Percentiles rank a stretch among this genome's conserved stretches.
Conservation (phyloP, 345 rosid genomes). For the Citrus medica region DNA sequence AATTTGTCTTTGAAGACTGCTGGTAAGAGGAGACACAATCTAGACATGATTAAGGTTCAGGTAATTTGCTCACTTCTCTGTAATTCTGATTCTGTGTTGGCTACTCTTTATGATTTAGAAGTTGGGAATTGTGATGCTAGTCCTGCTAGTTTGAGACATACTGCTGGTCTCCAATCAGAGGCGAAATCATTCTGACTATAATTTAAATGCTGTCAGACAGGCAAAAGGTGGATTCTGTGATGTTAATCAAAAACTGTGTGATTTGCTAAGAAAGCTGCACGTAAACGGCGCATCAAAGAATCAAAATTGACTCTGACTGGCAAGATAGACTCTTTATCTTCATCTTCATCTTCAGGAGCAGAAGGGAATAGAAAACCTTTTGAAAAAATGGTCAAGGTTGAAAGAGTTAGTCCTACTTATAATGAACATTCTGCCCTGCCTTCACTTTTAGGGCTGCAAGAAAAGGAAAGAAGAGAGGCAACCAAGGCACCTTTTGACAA, state of each 20-base stretch:
- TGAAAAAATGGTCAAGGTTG: slow-evolving; percentile 3
- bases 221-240: slow-evolving; percentile 18
- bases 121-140: background rate
- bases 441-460: slow-evolving; percentile 33
- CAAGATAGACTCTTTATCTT: background rate
- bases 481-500: slow-evolving; percentile 9
- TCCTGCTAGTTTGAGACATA: slow-evolving; percentile 1
- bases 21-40: slow-evolving; percentile 8
- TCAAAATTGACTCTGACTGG: slow-evolving; percentile 13
- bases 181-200: slow-evolving; percentile 16
- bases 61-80: slow-evolving; percentile 7
- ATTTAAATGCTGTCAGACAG: slow-evolving; percentile 7
- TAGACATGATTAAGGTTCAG: slow-evolving; percentile 15
- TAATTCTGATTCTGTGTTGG: background rate
- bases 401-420: slow-evolving; percentile 23
- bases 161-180: slow-evolving; percentile 9
- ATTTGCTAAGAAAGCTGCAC: slow-evolving; percentile 19
- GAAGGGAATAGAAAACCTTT: slow-evolving; percentile 25
- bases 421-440: slow-evolving; percentile 39
- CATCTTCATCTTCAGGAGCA: slow-evolving; percentile 22
- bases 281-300: slow-evolving; percentile 13
- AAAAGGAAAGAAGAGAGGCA: slow-evolving; percentile 24
- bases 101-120: background rate
- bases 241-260: slow-evolving; percentile 21
- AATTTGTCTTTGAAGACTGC: slow-evolving; percentile 18